These are phyloP conservation scores for Diplosphaera chodatii DNA, from an alignment of 139 green algal genomes.

Conservation along the genomic window DNA sequence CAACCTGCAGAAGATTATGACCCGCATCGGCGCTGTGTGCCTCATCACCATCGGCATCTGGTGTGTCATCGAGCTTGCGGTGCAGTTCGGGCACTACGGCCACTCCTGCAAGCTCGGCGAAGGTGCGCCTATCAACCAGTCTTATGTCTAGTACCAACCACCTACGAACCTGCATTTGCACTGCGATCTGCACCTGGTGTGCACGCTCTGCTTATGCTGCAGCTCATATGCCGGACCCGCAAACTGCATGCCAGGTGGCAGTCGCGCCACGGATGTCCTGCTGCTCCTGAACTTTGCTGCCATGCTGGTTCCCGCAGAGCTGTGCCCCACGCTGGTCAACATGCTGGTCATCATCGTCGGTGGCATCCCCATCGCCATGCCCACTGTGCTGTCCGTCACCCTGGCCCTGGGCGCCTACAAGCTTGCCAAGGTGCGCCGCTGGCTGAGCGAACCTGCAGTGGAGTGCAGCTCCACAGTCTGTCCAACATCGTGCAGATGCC, in stretches of 20 bases:
- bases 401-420: conserved; percentile 78
- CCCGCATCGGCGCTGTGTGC: conserved; percentile 71
- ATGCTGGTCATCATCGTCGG: conserved; percentile 87
- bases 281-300: too few species aligned
- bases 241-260: too few species aligned
- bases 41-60: conserved; percentile 74
- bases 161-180: too few species aligned
- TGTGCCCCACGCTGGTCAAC: conserved; percentile 76
- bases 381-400: conserved; percentile 82
- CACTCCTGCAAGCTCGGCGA: conserved; percentile 53
- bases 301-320: conserved; percentile 43
- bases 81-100: conserved; percentile 67
- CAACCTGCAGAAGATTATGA: conserved; percentile 86
- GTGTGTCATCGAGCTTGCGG: conserved; percentile 64
- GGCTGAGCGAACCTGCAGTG: background rate
- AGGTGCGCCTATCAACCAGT: conserved; percentile 31
- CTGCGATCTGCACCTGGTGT: too few species aligned
- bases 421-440: conserved; percentile 46
- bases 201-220: too few species aligned
- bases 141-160: too few species aligned
- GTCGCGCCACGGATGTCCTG: too few species aligned
- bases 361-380: conserved; percentile 91
- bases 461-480: too few species aligned
- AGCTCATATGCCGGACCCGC: too few species aligned
- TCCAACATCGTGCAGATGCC: too few species aligned